Evolutionary conservation across 495 filamentous ascomycete genomes (phyloP).

Genomic region (Penicillium daleae): DNA sequence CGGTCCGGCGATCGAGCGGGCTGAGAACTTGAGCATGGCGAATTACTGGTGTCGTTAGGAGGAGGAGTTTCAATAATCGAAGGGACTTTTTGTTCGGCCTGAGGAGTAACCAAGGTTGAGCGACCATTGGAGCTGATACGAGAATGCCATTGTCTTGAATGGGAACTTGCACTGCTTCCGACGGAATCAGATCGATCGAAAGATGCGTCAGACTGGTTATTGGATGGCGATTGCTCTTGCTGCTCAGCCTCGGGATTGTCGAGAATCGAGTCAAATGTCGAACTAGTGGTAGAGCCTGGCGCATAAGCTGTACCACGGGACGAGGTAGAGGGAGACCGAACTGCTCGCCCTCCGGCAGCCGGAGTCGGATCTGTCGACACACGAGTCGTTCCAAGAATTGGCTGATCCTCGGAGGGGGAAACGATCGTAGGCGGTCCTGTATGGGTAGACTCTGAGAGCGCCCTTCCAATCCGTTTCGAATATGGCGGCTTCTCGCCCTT

Average conservation of each 20-base stretch:
- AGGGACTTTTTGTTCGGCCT: slow-evolving; percentile 56
- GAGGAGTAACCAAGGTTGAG: slow-evolving; percentile 44
- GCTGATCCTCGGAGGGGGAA: slow-evolving; percentile 44
- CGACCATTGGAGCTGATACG: slow-evolving; percentile 51
- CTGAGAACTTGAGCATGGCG: slow-evolving; percentile 32
- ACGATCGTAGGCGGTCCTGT: slow-evolving; percentile 44
- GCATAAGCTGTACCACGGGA: slow-evolving; percentile 28
- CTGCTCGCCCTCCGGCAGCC: slow-evolving; percentile 28
- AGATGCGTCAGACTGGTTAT: slow-evolving; percentile 11
- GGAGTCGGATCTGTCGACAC: slow-evolving; percentile 79
- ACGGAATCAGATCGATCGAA: slow-evolving; percentile 14
- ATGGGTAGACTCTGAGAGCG: slow-evolving; percentile 62
- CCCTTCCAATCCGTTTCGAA: slow-evolving; percentile 69
- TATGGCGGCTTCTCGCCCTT: slow-evolving; percentile 78
- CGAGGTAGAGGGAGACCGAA: slow-evolving; percentile 35
- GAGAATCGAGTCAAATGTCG: slow-evolving; percentile 35
- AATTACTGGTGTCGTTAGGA: slow-evolving; percentile 34
- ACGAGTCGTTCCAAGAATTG: slow-evolving; percentile 61
- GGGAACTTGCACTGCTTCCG: slow-evolving; percentile 27
- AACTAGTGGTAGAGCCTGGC: slow-evolving; percentile 25
- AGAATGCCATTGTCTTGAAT: slow-evolving; percentile 48
- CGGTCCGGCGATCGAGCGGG: slow-evolving; percentile 60
- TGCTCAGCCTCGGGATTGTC: slow-evolving; percentile 35
- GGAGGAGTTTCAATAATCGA: slow-evolving; percentile 72
- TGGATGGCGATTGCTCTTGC: slow-evolving; percentile 16